phyloP scores from a whole-genome alignment of 345 rosid species.

The Lepidium africanum region DNA sequence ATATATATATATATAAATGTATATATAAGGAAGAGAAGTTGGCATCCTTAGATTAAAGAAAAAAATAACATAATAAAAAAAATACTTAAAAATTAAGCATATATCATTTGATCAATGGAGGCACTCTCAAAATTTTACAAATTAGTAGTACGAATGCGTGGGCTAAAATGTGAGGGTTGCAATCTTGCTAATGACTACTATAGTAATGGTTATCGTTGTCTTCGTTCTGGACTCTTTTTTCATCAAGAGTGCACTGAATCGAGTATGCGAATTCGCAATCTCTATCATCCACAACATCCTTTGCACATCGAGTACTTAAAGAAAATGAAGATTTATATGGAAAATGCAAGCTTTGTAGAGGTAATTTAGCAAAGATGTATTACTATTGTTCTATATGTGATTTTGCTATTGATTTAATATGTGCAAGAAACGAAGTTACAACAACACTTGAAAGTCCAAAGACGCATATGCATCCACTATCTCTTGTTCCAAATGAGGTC shows the following conservation, averaged over 20 bases:
- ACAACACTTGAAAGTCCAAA: background rate
- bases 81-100: too few species aligned
- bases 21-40: too few species aligned
- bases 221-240: background rate
- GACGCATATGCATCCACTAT: background rate
- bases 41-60: too few species aligned
- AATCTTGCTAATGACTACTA: background rate
- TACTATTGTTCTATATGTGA: background rate
- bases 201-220: background rate
- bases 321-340: too few species aligned
- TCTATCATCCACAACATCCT: background rate
- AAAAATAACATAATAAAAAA: background rate
- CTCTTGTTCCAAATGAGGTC: background rate
- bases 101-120: too few species aligned
- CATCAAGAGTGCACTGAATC: background rate
- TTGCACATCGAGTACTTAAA: background rate
- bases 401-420: background rate
- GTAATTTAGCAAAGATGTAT: background rate
- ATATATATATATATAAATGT: too few species aligned
- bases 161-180: background rate
- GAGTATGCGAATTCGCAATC: background rate
- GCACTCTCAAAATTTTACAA: background rate
- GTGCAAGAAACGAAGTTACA: background rate
- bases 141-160: fast-evolving
- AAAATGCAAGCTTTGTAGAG: background rate